Evolutionary conservation across 2,329 filamentous ascomycete genomes (phyloP).

Genomic region (Pestalotiopsis sp.): DNA sequence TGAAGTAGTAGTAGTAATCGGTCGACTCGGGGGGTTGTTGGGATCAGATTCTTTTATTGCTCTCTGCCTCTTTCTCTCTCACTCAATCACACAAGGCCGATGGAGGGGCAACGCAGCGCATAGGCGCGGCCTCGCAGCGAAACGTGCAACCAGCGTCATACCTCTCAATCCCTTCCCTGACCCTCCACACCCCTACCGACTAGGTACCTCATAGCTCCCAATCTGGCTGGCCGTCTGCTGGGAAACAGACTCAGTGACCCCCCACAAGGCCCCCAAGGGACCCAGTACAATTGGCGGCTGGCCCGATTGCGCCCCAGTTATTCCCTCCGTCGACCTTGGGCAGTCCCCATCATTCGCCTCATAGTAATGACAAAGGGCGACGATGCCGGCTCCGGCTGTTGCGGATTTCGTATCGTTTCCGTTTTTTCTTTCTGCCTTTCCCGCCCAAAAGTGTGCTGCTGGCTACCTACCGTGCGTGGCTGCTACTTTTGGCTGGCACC

Average conservation of each 20-base stretch:
- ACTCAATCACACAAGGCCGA: not conserved
- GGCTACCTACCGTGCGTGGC: not conserved
- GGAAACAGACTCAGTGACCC: not conserved
- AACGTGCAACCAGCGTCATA: conserved; percentile 12
- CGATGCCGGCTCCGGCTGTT: conserved; percentile 9
- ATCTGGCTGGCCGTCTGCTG: not conserved
- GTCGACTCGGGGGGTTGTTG: not conserved
- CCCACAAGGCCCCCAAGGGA: not conserved
- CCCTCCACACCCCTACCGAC: not conserved
- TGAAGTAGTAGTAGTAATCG: not conserved
- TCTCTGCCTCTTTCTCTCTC: not conserved
- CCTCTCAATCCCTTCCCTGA: not conserved
- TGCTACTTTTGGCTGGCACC: no score
- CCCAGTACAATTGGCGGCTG: not conserved
- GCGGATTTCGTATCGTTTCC: not conserved
- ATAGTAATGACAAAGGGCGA: conserved; percentile 3
- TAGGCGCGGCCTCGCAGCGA: not conserved
- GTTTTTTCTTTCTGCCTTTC: not conserved
- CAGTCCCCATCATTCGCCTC: conserved; percentile 8
- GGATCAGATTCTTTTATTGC: conserved; percentile 7
- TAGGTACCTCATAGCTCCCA: not conserved
- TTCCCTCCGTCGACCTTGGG: not conserved
- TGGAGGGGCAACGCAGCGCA: conserved; percentile 7
- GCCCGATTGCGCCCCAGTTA: conserved; percentile 5
- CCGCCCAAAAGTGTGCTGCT: not conserved